These are phyloP conservation scores for Mrakia frigida DNA, from an alignment of 768 basidiomycete species.

Conservation along the genomic window DNA sequence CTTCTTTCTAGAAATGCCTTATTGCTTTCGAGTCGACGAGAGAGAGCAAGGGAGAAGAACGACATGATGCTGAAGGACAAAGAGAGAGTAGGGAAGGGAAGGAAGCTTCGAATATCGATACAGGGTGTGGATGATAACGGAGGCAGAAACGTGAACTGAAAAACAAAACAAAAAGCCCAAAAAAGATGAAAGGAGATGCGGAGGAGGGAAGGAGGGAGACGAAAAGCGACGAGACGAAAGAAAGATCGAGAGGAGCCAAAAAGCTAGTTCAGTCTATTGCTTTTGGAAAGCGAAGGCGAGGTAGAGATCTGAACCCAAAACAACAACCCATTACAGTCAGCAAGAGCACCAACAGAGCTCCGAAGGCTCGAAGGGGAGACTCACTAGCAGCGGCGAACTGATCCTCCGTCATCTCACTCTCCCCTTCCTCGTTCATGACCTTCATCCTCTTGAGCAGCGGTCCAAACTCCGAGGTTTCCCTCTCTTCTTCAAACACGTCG, in stretches of 20 bases:
- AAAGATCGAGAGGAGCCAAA: not conserved
- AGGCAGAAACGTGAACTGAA: too few relatives aligned
- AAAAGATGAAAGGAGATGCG: not conserved
- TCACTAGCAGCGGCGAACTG: slow-evolving; percentile 99
- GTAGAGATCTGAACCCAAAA: slow-evolving; percentile 67
- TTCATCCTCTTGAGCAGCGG: slow-evolving; percentile 84
- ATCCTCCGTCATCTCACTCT: slow-evolving; percentile 85
- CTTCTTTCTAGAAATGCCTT: too few relatives aligned
- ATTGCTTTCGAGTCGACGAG: too few relatives aligned
- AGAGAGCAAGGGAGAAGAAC: too few relatives aligned
- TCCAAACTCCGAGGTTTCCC: slow-evolving; percentile 70
- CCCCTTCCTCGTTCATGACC: slow-evolving; percentile 77
- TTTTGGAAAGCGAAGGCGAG: slow-evolving; percentile 87
- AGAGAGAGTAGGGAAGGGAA: too few relatives aligned
- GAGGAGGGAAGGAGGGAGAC: not conserved
- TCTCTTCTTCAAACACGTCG: slow-evolving; percentile 75
- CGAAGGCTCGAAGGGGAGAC: too few relatives aligned
- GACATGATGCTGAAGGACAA: too few relatives aligned
- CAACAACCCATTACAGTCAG: not conserved
- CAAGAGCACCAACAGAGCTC: slow-evolving; percentile 29
- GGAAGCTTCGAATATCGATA: too few relatives aligned
- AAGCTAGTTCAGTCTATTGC: not conserved
- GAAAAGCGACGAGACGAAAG: not conserved
- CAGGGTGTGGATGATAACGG: too few relatives aligned
- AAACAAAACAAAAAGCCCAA: too few relatives aligned